These are phyloP conservation scores for Pythium pectinolyticum DNA, from an alignment of 352 stramenopile species.

Conservation along the genomic window DNA sequence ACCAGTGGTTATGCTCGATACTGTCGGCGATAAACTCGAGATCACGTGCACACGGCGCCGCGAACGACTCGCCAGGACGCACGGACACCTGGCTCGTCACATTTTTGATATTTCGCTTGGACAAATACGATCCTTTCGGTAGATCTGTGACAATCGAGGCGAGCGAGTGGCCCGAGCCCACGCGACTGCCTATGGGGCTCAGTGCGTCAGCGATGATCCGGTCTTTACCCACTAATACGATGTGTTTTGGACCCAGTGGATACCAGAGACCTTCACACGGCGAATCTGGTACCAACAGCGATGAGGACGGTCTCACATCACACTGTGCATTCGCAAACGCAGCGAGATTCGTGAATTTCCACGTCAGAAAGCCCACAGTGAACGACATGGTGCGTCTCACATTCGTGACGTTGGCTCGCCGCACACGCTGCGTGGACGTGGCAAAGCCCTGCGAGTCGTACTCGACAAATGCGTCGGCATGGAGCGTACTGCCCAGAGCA, in stretches of 20 bases:
- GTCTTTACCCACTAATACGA: background rate
- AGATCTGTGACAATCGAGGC: constrained; percentile 19
- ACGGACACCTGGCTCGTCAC: background rate
- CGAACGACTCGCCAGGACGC: background rate
- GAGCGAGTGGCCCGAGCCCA: constrained; percentile 4
- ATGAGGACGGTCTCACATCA: too few relatives aligned
- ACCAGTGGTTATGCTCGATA: constrained; percentile 23
- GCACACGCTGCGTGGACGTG: constrained; percentile 3
- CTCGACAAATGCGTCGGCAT: constrained; percentile 15
- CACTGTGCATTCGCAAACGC: background rate
- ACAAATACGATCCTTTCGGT: constrained; percentile 6
- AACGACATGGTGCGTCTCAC: constrained; percentile 15
- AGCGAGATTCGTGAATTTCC: constrained; percentile 14
- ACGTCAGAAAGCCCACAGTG: constrained; percentile 18
- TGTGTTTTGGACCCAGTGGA: background rate
- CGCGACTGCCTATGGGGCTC: background rate
- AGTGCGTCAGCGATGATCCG: constrained; percentile 12
- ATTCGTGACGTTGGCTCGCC: constrained; percentile 23
- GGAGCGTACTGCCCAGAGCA: constrained; percentile 5
- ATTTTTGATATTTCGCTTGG: constrained; percentile 9
- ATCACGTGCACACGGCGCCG: constrained; percentile 17
- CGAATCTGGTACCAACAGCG: too few relatives aligned
- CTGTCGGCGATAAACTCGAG: constrained; percentile 17
- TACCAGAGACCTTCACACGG: constrained; percentile 7
- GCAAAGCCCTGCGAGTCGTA: background rate